These are phyloP conservation scores for Penicillium rolfsii DNA, from an alignment of 2,329 filamentous ascomycete species.

Conservation along the genomic window DNA sequence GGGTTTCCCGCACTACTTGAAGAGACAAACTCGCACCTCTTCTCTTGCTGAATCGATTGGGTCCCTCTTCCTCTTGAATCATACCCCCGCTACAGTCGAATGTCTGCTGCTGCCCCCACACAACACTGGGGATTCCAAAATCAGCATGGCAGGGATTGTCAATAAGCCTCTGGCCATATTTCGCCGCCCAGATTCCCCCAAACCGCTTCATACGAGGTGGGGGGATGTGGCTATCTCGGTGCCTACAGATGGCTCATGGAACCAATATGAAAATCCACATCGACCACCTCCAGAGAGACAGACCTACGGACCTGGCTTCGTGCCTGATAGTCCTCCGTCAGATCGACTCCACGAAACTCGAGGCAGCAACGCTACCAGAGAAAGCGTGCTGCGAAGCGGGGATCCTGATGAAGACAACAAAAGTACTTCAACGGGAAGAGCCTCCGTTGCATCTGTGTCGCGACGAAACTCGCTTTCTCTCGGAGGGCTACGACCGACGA, in stretches of 20 bases:
- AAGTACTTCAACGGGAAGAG: slow-evolving; percentile 5
- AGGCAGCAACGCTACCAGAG: background rate
- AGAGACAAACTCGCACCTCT: background rate
- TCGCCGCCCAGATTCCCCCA: slow-evolving; percentile 32
- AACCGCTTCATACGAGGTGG: slow-evolving; percentile 44
- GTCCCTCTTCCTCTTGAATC: background rate
- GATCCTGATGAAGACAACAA: slow-evolving; percentile 20
- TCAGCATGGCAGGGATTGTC: slow-evolving; percentile 35
- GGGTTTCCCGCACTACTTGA: slow-evolving; percentile 6
- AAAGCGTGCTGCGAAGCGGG: slow-evolving; percentile 1
- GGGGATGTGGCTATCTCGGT: slow-evolving; percentile 44
- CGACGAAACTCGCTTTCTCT: slow-evolving; percentile 28
- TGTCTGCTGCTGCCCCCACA: slow-evolving; percentile 13
- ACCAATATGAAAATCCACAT: slow-evolving; percentile 37
- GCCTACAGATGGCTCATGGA: slow-evolving; percentile 46
- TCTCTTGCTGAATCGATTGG: background rate
- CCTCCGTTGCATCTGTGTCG: slow-evolving; percentile 5
- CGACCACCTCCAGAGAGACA: slow-evolving; percentile 20
- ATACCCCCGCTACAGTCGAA: slow-evolving; percentile 7
- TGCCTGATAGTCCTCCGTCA: slow-evolving; percentile 27
- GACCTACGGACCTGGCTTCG: slow-evolving; percentile 36
- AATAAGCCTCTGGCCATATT: slow-evolving; percentile 37
- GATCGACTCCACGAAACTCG: slow-evolving; percentile 1
- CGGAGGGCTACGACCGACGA: slow-evolving; percentile 30
- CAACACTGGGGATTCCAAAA: background rate